Conservation (phyloP, 805 yeast species). For the Wickerhamiella brachini region DNA sequence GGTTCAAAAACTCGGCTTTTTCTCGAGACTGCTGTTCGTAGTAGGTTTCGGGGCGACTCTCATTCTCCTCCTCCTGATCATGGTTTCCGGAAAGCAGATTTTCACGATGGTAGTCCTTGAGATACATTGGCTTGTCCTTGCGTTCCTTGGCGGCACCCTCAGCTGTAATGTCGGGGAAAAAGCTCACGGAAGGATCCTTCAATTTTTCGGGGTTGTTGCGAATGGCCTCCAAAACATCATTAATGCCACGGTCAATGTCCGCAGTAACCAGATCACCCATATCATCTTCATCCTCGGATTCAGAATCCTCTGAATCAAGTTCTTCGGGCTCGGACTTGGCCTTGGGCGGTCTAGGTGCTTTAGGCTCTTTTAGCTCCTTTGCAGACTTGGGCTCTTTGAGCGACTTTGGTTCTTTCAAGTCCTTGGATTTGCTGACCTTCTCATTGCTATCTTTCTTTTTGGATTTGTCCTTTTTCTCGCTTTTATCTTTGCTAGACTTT, state of each 20-base stretch:
- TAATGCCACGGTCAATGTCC: constrained; percentile 69
- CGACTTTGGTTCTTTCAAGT: neutral
- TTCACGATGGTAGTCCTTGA: constrained; percentile 87
- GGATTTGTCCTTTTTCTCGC: neutral
- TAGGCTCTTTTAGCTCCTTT: neutral
- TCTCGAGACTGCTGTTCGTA: constrained; percentile 66
- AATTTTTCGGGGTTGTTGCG: constrained; percentile 50
- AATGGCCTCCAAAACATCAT: constrained; percentile 56
- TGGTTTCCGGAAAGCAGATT: constrained; percentile 55
- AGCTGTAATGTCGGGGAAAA: constrained; percentile 54
- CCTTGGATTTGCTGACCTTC: neutral
- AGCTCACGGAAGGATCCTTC: constrained; percentile 53
- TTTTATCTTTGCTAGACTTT: neutral
- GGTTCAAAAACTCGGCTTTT: constrained; percentile 55
- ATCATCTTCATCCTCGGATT: constrained; percentile 74
- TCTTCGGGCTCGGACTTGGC: neutral
- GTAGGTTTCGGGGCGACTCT: constrained; percentile 44
- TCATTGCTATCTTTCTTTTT: neutral
- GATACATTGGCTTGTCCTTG: constrained; percentile 57
- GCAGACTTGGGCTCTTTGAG: neutral
- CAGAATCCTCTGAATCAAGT: constrained; percentile 27
- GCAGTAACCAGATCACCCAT: constrained; percentile 77
- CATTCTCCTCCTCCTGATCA: constrained; percentile 34
- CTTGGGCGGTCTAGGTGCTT: neutral
- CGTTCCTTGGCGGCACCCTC: constrained; percentile 19